Evolutionary conservation across 2,329 filamentous ascomycete species (phyloP).

Genomic region (Aureobasidium musti): DNA sequence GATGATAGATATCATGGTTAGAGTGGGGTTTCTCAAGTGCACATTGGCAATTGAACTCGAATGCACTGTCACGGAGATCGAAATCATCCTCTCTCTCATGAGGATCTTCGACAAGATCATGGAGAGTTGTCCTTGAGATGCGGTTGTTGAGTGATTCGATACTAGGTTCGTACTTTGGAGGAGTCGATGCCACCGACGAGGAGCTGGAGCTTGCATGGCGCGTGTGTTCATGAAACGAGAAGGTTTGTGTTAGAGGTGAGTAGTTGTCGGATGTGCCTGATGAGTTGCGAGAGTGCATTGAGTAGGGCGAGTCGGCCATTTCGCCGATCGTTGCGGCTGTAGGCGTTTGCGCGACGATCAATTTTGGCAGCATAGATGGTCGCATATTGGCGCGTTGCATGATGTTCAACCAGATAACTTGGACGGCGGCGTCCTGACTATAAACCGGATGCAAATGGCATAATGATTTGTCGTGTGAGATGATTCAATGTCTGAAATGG

Average conservation of each 20-base stretch:
- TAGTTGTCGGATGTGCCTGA: conserved; percentile 61
- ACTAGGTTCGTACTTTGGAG: conserved; percentile 52
- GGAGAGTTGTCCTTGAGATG: conserved; percentile 67
- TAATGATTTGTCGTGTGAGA: conserved; percentile 13
- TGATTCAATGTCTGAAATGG: neutral
- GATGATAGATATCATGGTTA: conserved; percentile 10
- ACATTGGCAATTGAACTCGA: conserved; percentile 21
- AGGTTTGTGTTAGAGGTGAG: conserved; percentile 71
- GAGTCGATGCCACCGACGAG: conserved; percentile 66
- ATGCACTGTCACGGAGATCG: conserved; percentile 36
- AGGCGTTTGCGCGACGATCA: conserved; percentile 43
- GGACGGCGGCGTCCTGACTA: conserved; percentile 29
- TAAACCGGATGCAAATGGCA: conserved; percentile 22
- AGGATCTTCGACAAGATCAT: conserved; percentile 83
- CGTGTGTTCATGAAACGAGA: conserved; percentile 63
- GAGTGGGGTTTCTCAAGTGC: conserved; percentile 11
- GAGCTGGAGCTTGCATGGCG: conserved; percentile 75
- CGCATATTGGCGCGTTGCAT: conserved; percentile 38
- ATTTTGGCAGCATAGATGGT: conserved; percentile 44
- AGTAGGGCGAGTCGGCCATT: conserved; percentile 34
- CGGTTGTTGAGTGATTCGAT: conserved; percentile 58
- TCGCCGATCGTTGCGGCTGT: conserved; percentile 34
- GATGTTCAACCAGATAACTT: neutral
- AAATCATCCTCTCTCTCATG: conserved; percentile 65
- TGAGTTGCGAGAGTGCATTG: conserved; percentile 42